Conservation (phyloP, 2,329 filamentous ascomycete species). For the Hymenoscyphus occultus region DNA sequence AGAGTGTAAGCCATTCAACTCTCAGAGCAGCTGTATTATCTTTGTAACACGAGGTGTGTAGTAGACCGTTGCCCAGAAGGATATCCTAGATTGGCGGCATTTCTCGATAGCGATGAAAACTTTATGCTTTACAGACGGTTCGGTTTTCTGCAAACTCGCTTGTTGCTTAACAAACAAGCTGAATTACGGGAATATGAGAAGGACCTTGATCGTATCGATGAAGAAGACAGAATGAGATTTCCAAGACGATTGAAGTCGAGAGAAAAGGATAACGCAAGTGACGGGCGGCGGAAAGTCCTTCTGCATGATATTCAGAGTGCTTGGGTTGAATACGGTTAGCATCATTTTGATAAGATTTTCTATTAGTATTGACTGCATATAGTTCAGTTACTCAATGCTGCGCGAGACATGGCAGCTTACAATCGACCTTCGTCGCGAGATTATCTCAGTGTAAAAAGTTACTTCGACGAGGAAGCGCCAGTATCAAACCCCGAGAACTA, state of each 20-base stretch:
- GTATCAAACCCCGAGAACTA: neutral
- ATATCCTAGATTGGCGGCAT: slow-evolving; percentile 40
- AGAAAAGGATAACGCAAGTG: slow-evolving; percentile 5
- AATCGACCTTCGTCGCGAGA: neutral
- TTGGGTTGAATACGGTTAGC: neutral
- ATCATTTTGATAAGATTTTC: neutral
- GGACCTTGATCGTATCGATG: slow-evolving; percentile 16
- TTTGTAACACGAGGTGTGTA: slow-evolving; percentile 1
- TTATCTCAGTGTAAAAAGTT: slow-evolving; percentile 4
- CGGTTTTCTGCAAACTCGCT: slow-evolving; percentile 39
- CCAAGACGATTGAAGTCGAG: slow-evolving; percentile 1
- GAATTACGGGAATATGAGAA: slow-evolving; percentile 20
- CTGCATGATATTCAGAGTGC: neutral
- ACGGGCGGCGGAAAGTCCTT: neutral
- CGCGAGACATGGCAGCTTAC: neutral
- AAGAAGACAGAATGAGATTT: slow-evolving; percentile 6
- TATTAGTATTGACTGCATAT: neutral
- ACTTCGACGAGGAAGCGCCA: slow-evolving; percentile 3
- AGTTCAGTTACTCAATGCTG: neutral
- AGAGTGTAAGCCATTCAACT: neutral
- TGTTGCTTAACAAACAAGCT: slow-evolving; percentile 33
- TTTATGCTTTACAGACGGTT: slow-evolving; percentile 43
- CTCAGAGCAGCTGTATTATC: neutral
- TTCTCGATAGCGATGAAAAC: slow-evolving; percentile 40
- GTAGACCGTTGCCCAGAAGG: slow-evolving; percentile 30